Conservation (phyloP, 495 filamentous ascomycete species). For the Durotheca rogersii region DNA sequence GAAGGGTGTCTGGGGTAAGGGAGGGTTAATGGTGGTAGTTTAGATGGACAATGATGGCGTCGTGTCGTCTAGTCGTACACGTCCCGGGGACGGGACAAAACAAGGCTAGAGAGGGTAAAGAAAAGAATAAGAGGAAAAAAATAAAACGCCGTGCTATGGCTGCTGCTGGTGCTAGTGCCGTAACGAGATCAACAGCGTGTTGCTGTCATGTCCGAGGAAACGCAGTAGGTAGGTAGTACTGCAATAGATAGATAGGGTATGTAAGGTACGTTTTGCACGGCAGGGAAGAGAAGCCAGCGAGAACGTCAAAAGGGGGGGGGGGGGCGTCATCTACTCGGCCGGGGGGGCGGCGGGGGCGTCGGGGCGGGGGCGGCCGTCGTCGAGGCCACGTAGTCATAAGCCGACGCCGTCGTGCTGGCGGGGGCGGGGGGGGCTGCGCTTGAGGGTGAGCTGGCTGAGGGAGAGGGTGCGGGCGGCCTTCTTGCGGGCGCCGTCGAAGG, state of each 20-base stretch:
- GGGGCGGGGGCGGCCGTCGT: slow-evolving; percentile 2
- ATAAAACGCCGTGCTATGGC: slow-evolving; percentile 25
- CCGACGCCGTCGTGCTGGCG: slow-evolving; percentile 17
- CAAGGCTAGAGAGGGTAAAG: too few relatives aligned
- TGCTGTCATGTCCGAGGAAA: too few relatives aligned
- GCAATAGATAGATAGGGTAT: not conserved
- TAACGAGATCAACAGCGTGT: too few relatives aligned
- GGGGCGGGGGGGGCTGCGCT: slow-evolving; percentile 15
- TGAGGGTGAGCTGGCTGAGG: slow-evolving; percentile 51
- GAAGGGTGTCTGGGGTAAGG: not conserved
- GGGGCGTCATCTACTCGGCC: too few relatives aligned
- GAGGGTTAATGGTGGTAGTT: not conserved
- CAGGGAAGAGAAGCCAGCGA: slow-evolving; percentile 1
- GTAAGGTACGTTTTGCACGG: slow-evolving; percentile 12
- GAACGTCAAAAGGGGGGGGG: not conserved
- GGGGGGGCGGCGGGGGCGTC: too few relatives aligned
- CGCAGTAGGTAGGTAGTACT: not conserved
- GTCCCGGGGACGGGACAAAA: slow-evolving; percentile 11
- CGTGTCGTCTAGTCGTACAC: slow-evolving; percentile 27
- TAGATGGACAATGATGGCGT: slow-evolving; percentile 6
- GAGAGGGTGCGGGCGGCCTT: slow-evolving; percentile 50
- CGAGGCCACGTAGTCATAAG: slow-evolving; percentile 36
- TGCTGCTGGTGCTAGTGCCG: too few relatives aligned
- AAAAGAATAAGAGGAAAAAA: too few relatives aligned
- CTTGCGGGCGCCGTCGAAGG: slow-evolving; percentile 42